Percentiles rank a stretch among this genome's conserved stretches.
These are phyloP conservation scores for Epichloe bromicola DNA, from an alignment of 2,329 filamentous ascomycete genomes.

Conservation along the genomic window DNA sequence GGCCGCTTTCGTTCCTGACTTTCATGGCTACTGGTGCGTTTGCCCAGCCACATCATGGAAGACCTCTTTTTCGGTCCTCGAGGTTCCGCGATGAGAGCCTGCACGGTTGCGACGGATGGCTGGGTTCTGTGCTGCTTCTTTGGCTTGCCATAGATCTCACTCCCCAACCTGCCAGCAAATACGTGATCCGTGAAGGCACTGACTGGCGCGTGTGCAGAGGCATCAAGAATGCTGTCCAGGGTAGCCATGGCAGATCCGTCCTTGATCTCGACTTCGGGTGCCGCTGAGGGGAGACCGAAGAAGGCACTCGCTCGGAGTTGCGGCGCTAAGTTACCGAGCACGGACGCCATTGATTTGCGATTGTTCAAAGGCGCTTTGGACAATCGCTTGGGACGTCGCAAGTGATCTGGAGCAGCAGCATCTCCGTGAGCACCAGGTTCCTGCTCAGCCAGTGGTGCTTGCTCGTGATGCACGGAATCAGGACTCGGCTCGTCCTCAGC, in stretches of 20 bases:
- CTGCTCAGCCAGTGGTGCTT: constrained; percentile 3
- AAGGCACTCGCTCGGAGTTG: constrained; percentile 84
- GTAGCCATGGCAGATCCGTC: constrained; percentile 79
- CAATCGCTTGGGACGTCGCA: constrained; percentile 22
- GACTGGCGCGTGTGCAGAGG: constrained; percentile 76
- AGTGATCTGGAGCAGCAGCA: constrained; percentile 9
- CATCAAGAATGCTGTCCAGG: constrained; percentile 82
- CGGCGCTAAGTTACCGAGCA: constrained; percentile 45
- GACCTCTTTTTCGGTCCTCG: constrained; percentile 32
- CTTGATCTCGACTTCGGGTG: constrained; percentile 43
- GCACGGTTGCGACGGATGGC: constrained; percentile 15
- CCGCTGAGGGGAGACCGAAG: constrained; percentile 57
- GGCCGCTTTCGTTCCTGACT: constrained; percentile 16
- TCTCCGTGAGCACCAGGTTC: constrained; percentile 10
- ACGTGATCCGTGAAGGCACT: constrained; percentile 85
- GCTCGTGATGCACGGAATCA: constrained; percentile 3
- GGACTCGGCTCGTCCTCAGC: constrained; percentile 8
- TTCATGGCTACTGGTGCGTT: constrained; percentile 20
- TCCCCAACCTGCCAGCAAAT: constrained; percentile 62
- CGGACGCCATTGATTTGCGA: constrained; percentile 20
- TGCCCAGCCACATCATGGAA: constrained; percentile 36
- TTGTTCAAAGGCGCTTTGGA: constrained; percentile 19
- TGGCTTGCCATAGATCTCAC: constrained; percentile 58
- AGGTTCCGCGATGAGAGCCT: constrained; percentile 11
- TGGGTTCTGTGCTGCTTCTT: constrained; percentile 33